phyloP scores from a whole-genome alignment of 2,329 filamentous ascomycete genomes.

The Verticillium tricorpus region DNA sequence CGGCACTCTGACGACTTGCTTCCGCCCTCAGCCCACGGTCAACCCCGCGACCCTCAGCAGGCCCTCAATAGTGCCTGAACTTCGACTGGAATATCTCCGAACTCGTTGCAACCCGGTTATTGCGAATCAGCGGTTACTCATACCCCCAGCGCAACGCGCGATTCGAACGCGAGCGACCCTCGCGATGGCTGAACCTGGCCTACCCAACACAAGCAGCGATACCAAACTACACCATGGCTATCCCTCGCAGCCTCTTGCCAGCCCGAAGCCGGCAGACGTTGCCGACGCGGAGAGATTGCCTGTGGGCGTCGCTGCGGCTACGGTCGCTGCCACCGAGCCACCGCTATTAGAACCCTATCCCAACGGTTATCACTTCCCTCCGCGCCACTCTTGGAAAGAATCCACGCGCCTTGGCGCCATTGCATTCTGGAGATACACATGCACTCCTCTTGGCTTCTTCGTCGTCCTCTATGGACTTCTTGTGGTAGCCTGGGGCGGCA shows the following conservation, averaged over 20 bases:
- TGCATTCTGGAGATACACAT: conserved; percentile 67
- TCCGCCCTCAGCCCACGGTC: no score
- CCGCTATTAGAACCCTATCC: conserved; percentile 19
- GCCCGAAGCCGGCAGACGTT: not conserved
- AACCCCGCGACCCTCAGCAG: no score
- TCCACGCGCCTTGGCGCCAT: conserved; percentile 53
- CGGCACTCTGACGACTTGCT: no score
- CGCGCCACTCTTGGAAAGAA: conserved; percentile 54
- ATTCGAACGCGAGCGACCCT: not conserved
- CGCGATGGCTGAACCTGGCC: not conserved
- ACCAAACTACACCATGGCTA: not conserved
- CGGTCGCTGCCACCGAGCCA: conserved; percentile 6
- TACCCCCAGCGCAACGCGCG: not conserved
- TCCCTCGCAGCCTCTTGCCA: not conserved
- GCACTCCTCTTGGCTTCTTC: conserved; percentile 71
- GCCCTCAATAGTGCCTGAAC: no score
- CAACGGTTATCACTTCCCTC: conserved; percentile 65
- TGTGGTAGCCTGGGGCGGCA: conserved; percentile 83
- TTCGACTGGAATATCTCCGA: not conserved
- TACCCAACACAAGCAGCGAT: not conserved
- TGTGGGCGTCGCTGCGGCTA: conserved; percentile 3
- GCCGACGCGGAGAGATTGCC: conserved; percentile 5
- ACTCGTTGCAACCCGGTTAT: not conserved
- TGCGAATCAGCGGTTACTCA: not conserved
- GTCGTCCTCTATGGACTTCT: conserved; percentile 77